Base-by-base conservation (phyloP, 495 filamentous ascomycete genomes). In the Neurospora pannonica region DNA sequence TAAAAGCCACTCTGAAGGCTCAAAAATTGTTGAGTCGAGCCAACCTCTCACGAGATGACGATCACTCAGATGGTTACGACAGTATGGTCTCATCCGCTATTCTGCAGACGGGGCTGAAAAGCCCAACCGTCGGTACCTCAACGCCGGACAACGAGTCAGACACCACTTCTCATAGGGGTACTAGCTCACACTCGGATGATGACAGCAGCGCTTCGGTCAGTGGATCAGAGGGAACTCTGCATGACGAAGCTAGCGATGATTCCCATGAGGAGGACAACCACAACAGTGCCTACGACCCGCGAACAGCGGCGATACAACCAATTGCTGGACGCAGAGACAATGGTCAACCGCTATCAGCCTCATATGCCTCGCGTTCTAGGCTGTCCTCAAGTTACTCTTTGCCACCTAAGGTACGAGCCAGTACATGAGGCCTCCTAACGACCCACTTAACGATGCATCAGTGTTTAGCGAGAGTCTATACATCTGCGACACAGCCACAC, bases 1-100 rank as follows among this genome's bases (percentile, higher is more conserved):
- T 85, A 79, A 77, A 84, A 79, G 80, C 86, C 73, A 83, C 86
- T 87, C 80, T 88, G 86, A 82, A 86, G 71, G 89, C 88, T 13
- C 85, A 88, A 74, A 83, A 86, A 80, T 82, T 90, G 10, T 73
- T 88, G 73, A 80, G 84, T 71, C 82, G 83, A 71, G 84, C 84
- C 7, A 84, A 86, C 69, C 79, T 86, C 24, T 76, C 76, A 19
- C 75, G 75, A 71, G 67, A 43, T 21, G 79, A 76, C 34, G 77
- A 76, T 38, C 40, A 38, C n/a, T 76, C 78, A 37, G 77, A 79
- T 72, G 81, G 80, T 31, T 82, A 80, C 71, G 76, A 76, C 71
- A 82, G 81, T 74, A 79, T 81, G 75, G 74, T 73, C 36, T 82
- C 81, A 24, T 81, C 81, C 6, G 71, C 79, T 19, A 75, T 81